Evolutionary conservation across 192 early-diverging fungal genomes (phyloP).

Genomic region (Linderina pennispora): DNA sequence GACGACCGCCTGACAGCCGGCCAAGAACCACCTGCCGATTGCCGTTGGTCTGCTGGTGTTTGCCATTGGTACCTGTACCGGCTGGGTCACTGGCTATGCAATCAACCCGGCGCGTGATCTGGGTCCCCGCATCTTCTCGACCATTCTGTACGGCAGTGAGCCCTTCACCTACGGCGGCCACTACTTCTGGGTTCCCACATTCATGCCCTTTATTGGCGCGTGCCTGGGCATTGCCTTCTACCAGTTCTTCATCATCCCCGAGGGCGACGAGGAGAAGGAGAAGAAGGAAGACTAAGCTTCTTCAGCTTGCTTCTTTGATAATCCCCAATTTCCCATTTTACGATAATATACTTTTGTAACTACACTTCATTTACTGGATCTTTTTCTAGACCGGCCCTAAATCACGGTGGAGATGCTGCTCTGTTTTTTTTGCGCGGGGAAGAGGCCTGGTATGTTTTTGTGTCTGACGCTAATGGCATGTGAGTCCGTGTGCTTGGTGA

Average conservation of each 20-base stretch:
- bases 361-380: too few relatives aligned
- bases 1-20: constrained; percentile 54
- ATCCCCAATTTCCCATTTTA: too few relatives aligned
- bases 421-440: too few relatives aligned
- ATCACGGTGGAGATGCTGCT: too few relatives aligned
- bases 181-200: constrained; percentile 68
- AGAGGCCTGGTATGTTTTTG: too few relatives aligned
- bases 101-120: constrained; percentile 79
- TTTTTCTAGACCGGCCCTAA: too few relatives aligned
- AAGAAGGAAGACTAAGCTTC: not conserved
- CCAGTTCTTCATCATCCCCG: constrained; percentile 50
- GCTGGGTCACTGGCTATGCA: constrained; percentile 61
- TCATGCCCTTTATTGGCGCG: constrained; percentile 64
- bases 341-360: too few relatives aligned
- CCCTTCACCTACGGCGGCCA: constrained; percentile 62
- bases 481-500: too few relatives aligned
- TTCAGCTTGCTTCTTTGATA: not conserved
- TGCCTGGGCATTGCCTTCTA: constrained; percentile 52
- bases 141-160: constrained; percentile 56
- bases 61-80: constrained; percentile 57
- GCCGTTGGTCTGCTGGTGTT: constrained; percentile 57
- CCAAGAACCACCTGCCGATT: constrained; percentile 49
- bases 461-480: too few relatives aligned
- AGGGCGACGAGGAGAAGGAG: too few relatives aligned
- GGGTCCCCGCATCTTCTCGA: constrained; percentile 69